Conservation (phyloP, 2,329 filamentous ascomycete species). For the Epichloe bromicola region DNA sequence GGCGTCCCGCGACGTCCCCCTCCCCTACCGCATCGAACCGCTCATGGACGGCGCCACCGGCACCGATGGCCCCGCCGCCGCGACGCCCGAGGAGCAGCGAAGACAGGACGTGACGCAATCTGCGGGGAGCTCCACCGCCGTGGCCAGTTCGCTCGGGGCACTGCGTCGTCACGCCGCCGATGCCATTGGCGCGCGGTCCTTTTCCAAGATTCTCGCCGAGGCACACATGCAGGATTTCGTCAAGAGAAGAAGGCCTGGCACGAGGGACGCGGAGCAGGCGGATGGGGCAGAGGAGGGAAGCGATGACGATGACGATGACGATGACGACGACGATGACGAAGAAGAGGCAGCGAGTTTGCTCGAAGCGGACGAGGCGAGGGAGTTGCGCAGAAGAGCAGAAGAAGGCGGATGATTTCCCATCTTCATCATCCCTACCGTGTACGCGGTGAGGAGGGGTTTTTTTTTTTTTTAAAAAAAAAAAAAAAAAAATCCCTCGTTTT, state of each 20-base stretch:
- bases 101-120: constrained; percentile 5
- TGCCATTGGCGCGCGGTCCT: constrained; percentile 20
- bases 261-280: constrained; percentile 10
- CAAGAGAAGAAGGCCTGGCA: constrained; percentile 44
- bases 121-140: constrained; percentile 10
- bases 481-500: too few relatives aligned
- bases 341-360: constrained; percentile 7
- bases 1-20: constrained; percentile 72
- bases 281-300: constrained; percentile 13
- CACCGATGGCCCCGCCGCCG: constrained; percentile 15
- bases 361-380: constrained; percentile 5
- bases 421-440: too few relatives aligned
- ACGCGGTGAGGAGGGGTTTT: too few relatives aligned
- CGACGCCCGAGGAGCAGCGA: constrained; percentile 9
- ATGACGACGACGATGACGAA: constrained; percentile 20
- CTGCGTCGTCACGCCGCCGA: constrained; percentile 22
- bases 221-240: constrained; percentile 91
- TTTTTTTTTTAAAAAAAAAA: too few relatives aligned
- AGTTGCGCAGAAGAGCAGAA: constrained; percentile 7
- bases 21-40: constrained; percentile 54
- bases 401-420: neutral
- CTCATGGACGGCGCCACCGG: constrained; percentile 31
- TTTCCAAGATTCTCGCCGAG: constrained; percentile 57
- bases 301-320: constrained; percentile 18
- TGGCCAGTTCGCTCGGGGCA: constrained; percentile 11